A percentile compares a stretch with the other conserved stretches of the same genome.
Evolutionary conservation across 148 eudicot genomes (phyloP).

Genomic region (Drosera capensis): DNA sequence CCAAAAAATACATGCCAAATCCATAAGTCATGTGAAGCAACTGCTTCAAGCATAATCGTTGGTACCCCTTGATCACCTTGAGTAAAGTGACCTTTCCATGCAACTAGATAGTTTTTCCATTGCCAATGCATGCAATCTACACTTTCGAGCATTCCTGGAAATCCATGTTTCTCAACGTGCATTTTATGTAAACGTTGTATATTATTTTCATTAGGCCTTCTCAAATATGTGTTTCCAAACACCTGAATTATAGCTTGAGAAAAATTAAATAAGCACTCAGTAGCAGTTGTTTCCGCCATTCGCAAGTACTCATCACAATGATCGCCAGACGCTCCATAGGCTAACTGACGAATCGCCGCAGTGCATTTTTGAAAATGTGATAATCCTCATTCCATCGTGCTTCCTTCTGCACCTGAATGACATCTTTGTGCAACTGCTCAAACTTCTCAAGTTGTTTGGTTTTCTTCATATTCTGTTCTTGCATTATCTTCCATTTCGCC

Average conservation of each 20-base stretch:
- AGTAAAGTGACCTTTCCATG: constrained; percentile 3
- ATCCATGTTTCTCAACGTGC: neutral
- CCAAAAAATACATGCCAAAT: constrained; percentile 8
- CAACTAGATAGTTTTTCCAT: no score
- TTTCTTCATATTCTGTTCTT: no score
- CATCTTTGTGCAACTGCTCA: no score
- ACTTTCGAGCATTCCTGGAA: constrained; percentile 4
- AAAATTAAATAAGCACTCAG: neutral
- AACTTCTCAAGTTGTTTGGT: no score
- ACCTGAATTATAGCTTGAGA: neutral
- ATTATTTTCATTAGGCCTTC: neutral
- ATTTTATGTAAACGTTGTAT: neutral
- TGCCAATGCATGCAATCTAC: constrained; percentile 6
- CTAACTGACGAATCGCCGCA: no score
- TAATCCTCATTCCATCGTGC: no score
- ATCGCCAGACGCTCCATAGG: neutral
- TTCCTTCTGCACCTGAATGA: no score
- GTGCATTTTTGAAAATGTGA: no score
- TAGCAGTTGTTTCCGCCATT: neutral
- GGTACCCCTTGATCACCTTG: neutral
- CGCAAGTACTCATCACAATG: neutral
- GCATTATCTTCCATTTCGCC: no score
- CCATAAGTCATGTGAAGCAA: constrained; percentile 6
- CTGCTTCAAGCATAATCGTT: neutral
- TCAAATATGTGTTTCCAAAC: neutral